Base-by-base conservation (phyloP, 2,329 filamentous ascomycete genomes). In the Paracamarosporium sp. region DNA sequence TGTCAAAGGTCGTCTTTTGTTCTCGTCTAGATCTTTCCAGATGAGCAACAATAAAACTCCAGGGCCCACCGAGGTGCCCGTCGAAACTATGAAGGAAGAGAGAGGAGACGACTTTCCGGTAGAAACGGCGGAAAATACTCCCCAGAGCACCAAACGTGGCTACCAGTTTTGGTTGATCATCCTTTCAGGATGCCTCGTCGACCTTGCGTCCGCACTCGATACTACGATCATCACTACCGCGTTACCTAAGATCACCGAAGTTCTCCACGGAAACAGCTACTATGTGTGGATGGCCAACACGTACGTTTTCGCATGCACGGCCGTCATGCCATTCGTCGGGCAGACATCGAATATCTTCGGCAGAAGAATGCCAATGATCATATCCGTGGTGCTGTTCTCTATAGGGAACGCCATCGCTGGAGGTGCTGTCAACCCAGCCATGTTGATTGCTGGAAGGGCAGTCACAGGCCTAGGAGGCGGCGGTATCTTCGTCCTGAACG, bases 391-490 rank as follows among this genome's bases (percentile, higher is more conserved):
- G 3, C 48, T 83, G 1, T 86, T 86, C 57, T 74, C 74, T 0
- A 64, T 87, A 0, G 85, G 85, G 0, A 84, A 83, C 53, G 82
- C 79, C 0, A 71, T 88, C 5, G 78, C 74, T 22, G 85, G 82
- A 2, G 80, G 79, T 0, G 81, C 85, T 0, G 74, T 58, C 0
- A 78, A 59, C n/a, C 72, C 71, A 2, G 63, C 56, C 0, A 81
- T 80, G 70, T 72, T 89, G 2, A 84, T 89, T 25, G 80, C 75
- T 58, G 83, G 82, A 11, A 78, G 85, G 2, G 77, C 77, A 0
- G 69, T 88, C 4, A 84, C 87, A 57, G 85, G 86, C 4, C 59
- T 80, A 6, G 81, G 80, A 0, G 74, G 68, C 5, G 80, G 77
- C 1, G 81, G 81, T 0, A 74, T 79, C 61, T 75, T 72, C 35